These are phyloP conservation scores for Fulvia fulva DNA, from an alignment of 2,329 filamentous ascomycete species.

Conservation along the genomic window DNA sequence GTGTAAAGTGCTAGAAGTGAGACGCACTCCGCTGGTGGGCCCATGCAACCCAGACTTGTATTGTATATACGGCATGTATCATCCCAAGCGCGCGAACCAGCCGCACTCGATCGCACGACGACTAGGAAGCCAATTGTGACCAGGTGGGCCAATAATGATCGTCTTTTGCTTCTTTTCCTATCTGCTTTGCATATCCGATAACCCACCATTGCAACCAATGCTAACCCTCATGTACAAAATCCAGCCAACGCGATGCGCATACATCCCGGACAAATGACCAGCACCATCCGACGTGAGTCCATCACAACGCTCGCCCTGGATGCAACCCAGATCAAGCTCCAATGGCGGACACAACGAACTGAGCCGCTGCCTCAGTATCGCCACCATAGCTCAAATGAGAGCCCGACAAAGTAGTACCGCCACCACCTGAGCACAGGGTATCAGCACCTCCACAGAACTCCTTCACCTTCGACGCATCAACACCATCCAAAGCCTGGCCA, in stretches of 20 bases:
- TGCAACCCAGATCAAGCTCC: neutral
- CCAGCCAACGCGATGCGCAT: neutral
- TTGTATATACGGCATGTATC: neutral
- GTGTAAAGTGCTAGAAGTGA: neutral
- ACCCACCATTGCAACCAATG: neutral
- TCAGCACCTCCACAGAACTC: conserved; percentile 24
- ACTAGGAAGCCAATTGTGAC: neutral
- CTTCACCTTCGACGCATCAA: conserved; percentile 22
- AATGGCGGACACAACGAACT: conserved; percentile 14
- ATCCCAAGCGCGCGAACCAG: neutral
- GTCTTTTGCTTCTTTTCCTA: neutral
- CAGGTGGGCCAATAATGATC: neutral
- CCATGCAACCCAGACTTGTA: neutral
- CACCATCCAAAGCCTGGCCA: conserved; percentile 22
- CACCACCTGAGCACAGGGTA: conserved; percentile 18
- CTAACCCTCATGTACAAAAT: neutral
- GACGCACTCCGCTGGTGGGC: neutral
- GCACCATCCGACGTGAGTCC: neutral
- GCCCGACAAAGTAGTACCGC: conserved; percentile 18
- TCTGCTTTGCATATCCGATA: neutral
- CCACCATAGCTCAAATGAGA: conserved; percentile 24
- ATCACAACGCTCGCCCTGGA: neutral
- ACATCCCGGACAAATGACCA: neutral
- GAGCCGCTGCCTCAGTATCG: conserved; percentile 24
- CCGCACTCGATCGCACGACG: neutral